Conservation (phyloP, 345 rosid species). For the Corymbia maculata region DNA sequence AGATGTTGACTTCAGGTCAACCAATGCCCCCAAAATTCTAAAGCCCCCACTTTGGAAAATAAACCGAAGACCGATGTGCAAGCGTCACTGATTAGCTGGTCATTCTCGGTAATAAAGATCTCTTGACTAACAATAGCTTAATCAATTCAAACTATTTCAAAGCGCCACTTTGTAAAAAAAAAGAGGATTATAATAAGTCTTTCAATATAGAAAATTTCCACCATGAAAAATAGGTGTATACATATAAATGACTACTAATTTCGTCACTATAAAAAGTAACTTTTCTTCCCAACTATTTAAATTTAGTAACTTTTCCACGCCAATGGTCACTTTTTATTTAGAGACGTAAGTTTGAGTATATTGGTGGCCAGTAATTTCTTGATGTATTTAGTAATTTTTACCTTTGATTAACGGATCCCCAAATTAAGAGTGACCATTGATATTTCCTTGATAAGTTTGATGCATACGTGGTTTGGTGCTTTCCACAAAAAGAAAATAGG, state of each 20-base stretch:
- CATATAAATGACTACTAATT: not conserved
- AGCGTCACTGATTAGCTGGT: not conserved
- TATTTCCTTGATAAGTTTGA: not conserved
- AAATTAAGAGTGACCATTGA: not conserved
- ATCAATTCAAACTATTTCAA: no score
- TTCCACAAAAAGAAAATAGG: not conserved
- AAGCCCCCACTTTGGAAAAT: no score
- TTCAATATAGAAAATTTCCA: fast-evolving
- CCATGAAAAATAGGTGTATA: not conserved
- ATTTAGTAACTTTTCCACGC: not conserved
- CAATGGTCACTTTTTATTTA: not conserved
- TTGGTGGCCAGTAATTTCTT: not conserved
- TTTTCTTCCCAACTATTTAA: not conserved
- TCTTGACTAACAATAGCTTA: no score
- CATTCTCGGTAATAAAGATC: not conserved
- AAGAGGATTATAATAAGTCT: not conserved
- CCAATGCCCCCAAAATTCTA: no score
- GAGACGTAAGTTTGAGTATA: not conserved
- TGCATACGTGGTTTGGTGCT: not conserved
- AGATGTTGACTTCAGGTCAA: no score
- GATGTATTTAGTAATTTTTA: not conserved
- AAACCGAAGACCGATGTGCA: no score
- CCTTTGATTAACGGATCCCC: not conserved
- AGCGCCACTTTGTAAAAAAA: not conserved
- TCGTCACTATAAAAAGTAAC: not conserved